These are phyloP conservation scores for Reticulascus tulasneorum DNA, from an alignment of 2,329 filamentous ascomycete genomes.

Conservation along the genomic window DNA sequence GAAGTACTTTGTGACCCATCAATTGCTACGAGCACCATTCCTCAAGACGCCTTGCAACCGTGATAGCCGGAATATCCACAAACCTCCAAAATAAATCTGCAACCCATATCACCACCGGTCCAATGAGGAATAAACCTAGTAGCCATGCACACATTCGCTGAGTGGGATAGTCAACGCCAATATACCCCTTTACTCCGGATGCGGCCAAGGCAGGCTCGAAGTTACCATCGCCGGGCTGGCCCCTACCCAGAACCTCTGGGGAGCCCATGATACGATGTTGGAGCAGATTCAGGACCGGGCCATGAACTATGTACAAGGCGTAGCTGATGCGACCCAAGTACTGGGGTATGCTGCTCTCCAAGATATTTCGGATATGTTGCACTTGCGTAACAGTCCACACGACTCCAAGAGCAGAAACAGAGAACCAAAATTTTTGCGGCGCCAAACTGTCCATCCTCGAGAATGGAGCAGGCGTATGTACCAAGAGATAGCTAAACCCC, in stretches of 20 bases:
- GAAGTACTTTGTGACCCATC: no score
- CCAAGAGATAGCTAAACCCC: neutral
- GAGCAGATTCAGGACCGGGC: slow-evolving; percentile 43
- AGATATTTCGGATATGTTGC: slow-evolving; percentile 48
- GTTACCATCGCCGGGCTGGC: neutral
- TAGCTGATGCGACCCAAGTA: slow-evolving; percentile 61
- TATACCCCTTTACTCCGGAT: neutral
- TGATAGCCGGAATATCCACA: slow-evolving; percentile 1
- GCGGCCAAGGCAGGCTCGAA: neutral
- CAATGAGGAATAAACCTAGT: slow-evolving; percentile 1
- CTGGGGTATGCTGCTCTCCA: slow-evolving; percentile 55
- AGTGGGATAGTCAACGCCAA: neutral
- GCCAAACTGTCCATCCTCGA: neutral
- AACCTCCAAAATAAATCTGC: slow-evolving; percentile 1
- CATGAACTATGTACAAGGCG: slow-evolving; percentile 61
- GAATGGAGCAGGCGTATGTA: neutral
- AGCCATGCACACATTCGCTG: slow-evolving; percentile 1
- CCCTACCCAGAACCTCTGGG: neutral
- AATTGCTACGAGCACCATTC: neutral
- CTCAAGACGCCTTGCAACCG: neutral
- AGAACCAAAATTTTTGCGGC: slow-evolving; percentile 2
- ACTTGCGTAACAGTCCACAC: neutral
- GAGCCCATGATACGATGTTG: slow-evolving; percentile 1
- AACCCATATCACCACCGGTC: neutral
- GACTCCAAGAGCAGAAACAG: neutral